Conservation (phyloP, 768 basidiomycete species). For the Collybia mongolica region DNA sequence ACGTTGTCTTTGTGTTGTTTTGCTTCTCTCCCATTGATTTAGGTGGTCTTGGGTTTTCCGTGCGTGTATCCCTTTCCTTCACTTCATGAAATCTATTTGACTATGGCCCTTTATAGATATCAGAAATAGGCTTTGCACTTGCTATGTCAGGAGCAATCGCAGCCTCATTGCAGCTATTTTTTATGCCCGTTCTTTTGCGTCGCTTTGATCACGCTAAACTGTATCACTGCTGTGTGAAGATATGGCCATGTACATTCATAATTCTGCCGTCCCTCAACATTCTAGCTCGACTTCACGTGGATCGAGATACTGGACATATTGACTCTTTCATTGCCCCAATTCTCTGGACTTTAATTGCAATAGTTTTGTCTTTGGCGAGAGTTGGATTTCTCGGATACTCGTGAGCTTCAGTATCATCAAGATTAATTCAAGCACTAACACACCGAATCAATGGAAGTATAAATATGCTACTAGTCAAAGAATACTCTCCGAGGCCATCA, state of each 20-base stretch:
- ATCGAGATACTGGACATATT: conserved; percentile 6
- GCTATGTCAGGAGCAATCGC: conserved; percentile 47
- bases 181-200: conserved; percentile 53
- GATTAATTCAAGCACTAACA: not conserved
- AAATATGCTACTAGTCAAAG: conserved; percentile 57
- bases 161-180: conserved; percentile 44
- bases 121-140: conserved; percentile 55
- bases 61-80: conserved; percentile 12
- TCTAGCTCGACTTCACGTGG: conserved; percentile 30
- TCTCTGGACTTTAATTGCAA: conserved; percentile 49
- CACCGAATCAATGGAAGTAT: conserved; percentile 19
- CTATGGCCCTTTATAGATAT: conserved; percentile 19
- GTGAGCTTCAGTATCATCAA: conserved; percentile 26
- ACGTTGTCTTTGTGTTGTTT: conserved; percentile 63
- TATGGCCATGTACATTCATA: conserved; percentile 52
- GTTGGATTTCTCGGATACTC: conserved; percentile 46
- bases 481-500: conserved; percentile 41
- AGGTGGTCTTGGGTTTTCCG: conserved; percentile 43
- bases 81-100: conserved; percentile 15
- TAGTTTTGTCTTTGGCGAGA: conserved; percentile 38
- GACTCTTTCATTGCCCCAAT: conserved; percentile 17
- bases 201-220: conserved; percentile 46
- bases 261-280: conserved; percentile 48
- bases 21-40: conserved; percentile 53
- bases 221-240: conserved; percentile 52